These are phyloP conservation scores for Pelargonium cotyledonis DNA, from an alignment of 441 rosid genomes.

Conservation along the genomic window DNA sequence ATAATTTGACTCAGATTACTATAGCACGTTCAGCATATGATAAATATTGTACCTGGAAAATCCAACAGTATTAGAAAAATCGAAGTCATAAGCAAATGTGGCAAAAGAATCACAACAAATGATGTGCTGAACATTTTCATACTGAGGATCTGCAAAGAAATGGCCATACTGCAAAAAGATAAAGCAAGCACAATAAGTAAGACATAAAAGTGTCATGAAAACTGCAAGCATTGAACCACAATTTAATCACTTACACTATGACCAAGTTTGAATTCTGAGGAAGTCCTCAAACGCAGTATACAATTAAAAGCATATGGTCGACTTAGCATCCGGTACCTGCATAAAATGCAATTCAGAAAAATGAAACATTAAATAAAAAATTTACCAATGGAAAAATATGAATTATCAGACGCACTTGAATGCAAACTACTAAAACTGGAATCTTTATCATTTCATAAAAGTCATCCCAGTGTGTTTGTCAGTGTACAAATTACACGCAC, in stretches of 20 bases:
- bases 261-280: slow-evolving; percentile 84
- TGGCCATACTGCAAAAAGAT: slow-evolving; percentile 79
- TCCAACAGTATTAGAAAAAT: slow-evolving; percentile 63
- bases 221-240: slow-evolving; percentile 3
- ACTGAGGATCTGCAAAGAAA: slow-evolving; percentile 97
- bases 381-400: not conserved
- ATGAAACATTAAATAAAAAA: not conserved
- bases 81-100: slow-evolving; percentile 93
- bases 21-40: not conserved
- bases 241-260: slow-evolving; percentile 61
- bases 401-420: not conserved
- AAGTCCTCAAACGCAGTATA: slow-evolving; percentile 78
- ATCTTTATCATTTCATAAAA: not conserved
- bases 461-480: not conserved
- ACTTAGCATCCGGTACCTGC: slow-evolving; percentile 86
- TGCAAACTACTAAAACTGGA: slow-evolving; percentile 1
- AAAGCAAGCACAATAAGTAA: slow-evolving; percentile 7
- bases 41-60: slow-evolving; percentile 59
- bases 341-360: slow-evolving; percentile 14
- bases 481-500: not conserved
- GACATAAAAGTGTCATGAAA: not conserved
- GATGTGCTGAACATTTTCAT: slow-evolving; percentile 94
- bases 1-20: too few relatives aligned
- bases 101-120: slow-evolving; percentile 96
- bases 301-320: slow-evolving; percentile 94